Evolutionary conservation across 2,329 filamentous ascomycete genomes (phyloP), one percentile per base, ranked within the genome.

Genomic region (Fusarium setosum): DNA sequence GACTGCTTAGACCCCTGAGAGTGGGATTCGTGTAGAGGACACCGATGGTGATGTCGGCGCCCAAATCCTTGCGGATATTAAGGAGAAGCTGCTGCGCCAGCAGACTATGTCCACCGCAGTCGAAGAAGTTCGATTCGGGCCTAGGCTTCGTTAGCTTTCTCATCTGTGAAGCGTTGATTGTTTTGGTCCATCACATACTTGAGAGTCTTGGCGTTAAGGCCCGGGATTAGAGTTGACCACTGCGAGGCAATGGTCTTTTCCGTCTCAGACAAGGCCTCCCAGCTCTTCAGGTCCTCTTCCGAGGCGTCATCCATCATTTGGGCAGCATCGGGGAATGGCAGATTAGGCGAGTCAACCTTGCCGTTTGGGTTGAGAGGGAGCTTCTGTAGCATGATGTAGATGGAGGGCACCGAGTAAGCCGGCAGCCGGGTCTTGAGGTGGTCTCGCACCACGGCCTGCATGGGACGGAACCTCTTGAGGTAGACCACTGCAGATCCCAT

Each of bases 11-110:
- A 18, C 34, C 52, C 17, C 41, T 6, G 8, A 56, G 47, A 26
- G 47, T 56, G 20, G 56, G 32, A 13, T 60, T 45, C 6, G 24
- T n/a, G 21, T 56, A 78, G 4, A 79, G 71, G 1, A 58, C 45
- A 41, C 60, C 65, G 63, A 78, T 76, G 38, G 73, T 56, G 2
- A 79, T 58, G 21, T 76, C 64, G 32, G 68, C 72, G 2, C 62
- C 70, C 24, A 73, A 29, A 3, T 51, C 52, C 70, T 75, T 74
- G 48, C 70, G 69, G 32, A 75, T 56, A 52, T 88, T 85, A 59
- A 96, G 87, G 12, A 97, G 84, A 74, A 97, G 87, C 58, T 92
- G 90, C 66, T 88, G 82, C 5, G 93, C 92, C 35, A 97, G 80
- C 6, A 78, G 67, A 65, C 71, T 75, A 68, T 80, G 77, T 3